Base-by-base conservation (phyloP, 371 early-diverging fungal species). In the Lichtheimia ornata region DNA sequence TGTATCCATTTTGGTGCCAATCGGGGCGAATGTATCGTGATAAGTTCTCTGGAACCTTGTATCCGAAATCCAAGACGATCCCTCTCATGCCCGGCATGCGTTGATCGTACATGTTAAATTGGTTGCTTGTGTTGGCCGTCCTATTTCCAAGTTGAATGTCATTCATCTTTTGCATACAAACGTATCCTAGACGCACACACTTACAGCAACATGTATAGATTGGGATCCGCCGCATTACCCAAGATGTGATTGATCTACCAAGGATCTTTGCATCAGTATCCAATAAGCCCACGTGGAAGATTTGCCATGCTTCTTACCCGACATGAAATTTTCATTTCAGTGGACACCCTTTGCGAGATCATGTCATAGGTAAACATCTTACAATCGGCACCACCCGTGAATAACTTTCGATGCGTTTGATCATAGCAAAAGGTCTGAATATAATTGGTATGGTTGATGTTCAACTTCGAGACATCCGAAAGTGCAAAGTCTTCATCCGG, bases 1-100 rank as follows among this genome's bases (percentile, higher is more conserved):
- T 72, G 30, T 74, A 75, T 18, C 79, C 76, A 55, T 76, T 69
- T 5, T 63, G 52, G 41, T 76, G 74, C 66, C 74, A 69, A 60
- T 79, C 79, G 1, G 76, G 76, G 9, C 62, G 61, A 15, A 71
- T 59, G 40, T 71, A 76, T 0, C 79, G 55, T 0, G 74, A 74
- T 5, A 73, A 17, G 17, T 67, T 79, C 17, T 72, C 76, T 5
- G 52, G 25, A 50, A 73, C 75, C 12, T 28, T 25, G 18, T 66
- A 71, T 13, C 79, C 79, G 57, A 78, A 74, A 12, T 55, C 55
- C 9, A 78, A 51, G 9, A 53, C 58, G 6, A 72, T 58, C 17
- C 64, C 71, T 13, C 58, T 24, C 20, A 52, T 27, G 0, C 59
- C 72, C 25, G 62, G 58, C 12, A 52, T 41, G 20, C 79, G 56